phyloP scores from a whole-genome alignment of 805 yeast genomes.

The Monosporozyma siamensis region DNA sequence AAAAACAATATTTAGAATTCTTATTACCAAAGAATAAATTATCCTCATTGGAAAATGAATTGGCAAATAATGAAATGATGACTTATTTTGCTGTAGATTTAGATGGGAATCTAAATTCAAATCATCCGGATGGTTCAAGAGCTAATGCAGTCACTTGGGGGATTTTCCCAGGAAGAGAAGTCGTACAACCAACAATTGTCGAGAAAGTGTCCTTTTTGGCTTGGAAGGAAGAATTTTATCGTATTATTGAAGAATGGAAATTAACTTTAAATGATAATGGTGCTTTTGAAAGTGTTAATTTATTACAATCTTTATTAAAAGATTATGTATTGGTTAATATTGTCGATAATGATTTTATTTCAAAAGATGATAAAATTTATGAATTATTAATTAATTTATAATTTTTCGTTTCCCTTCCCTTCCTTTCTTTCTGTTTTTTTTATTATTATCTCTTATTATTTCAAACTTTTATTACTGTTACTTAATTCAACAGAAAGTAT shows the following conservation, averaged over 20 bases:
- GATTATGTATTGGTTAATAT: slow-evolving; percentile 73
- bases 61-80: slow-evolving; percentile 41
- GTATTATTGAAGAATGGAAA: slow-evolving; percentile 76
- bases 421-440: not conserved
- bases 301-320: slow-evolving; percentile 30
- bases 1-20: slow-evolving; percentile 86
- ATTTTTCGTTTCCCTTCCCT: not conserved
- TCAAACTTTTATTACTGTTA: not conserved
- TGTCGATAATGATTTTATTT: slow-evolving; percentile 77
- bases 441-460: not conserved
- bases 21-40: slow-evolving; percentile 48
- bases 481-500: not conserved
- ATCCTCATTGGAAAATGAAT: slow-evolving; percentile 16
- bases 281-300: slow-evolving; percentile 22
- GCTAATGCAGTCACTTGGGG: slow-evolving; percentile 99
- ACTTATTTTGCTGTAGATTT: slow-evolving; percentile 70
- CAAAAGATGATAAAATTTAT: slow-evolving; percentile 47
- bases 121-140: slow-evolving; percentile 56
- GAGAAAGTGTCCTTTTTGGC: slow-evolving; percentile 88
- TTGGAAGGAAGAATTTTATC: slow-evolving; percentile 93
- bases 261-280: slow-evolving; percentile 37
- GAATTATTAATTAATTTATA: slow-evolving; percentile 32
- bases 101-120: slow-evolving; percentile 50
- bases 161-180: slow-evolving; percentile 90
- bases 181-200: slow-evolving; percentile 91